These are phyloP conservation scores for Rhodofomes roseus DNA, from an alignment of 1,284 basidiomycete genomes.

Conservation along the genomic window DNA sequence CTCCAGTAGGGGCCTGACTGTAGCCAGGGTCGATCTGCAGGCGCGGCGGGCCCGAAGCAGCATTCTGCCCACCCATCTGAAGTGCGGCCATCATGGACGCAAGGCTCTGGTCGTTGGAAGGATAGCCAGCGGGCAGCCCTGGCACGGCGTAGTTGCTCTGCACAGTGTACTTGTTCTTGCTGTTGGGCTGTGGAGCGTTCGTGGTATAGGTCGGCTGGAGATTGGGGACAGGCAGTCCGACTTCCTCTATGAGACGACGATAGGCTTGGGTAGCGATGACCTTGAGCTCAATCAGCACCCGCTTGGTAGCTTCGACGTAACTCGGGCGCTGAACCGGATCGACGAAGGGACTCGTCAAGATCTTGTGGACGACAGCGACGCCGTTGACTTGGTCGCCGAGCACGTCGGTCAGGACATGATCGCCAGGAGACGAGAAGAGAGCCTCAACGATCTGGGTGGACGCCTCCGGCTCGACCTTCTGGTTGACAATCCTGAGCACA, in stretches of 20 bases:
- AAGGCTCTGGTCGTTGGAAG: constrained; percentile 74
- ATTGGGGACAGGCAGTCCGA: constrained; percentile 86
- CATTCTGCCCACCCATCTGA: constrained; percentile 82
- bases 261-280: constrained; percentile 92
- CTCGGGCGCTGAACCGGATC: constrained; percentile 64
- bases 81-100: constrained; percentile 87
- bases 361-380: constrained; percentile 90
- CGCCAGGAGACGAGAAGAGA: constrained; percentile 80
- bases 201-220: constrained; percentile 74
- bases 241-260: constrained; percentile 88
- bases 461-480: constrained; percentile 84
- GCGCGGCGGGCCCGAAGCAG: constrained; percentile 73
- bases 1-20: constrained; percentile 25
- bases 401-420: constrained; percentile 90
- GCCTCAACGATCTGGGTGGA: constrained; percentile 82
- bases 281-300: constrained; percentile 84
- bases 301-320: constrained; percentile 84
- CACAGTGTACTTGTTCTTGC: constrained; percentile 57
- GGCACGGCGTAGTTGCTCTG: constrained; percentile 62
- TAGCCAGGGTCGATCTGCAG: constrained; percentile 67
- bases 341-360: constrained; percentile 83
- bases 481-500: constrained; percentile 89
- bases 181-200: constrained; percentile 54
- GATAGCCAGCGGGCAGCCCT: constrained; percentile 72
- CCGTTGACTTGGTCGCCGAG: constrained; percentile 95